A percentile compares a stretch with the other conserved stretches of the same genome.
Conservation (phyloP, 2,329 filamentous ascomycete species). For the Capronia epimyces region DNA sequence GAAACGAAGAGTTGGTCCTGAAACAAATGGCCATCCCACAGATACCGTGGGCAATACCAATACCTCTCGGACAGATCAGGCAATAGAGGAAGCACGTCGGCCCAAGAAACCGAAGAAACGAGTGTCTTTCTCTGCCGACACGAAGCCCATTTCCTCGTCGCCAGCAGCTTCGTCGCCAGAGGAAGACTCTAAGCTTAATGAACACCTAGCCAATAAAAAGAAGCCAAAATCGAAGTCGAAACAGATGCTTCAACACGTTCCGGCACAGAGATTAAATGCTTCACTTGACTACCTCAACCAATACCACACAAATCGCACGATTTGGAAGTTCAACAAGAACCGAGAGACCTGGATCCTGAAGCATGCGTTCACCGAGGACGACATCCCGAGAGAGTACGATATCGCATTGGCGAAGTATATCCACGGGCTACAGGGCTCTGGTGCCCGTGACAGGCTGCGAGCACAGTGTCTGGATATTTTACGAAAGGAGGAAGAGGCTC, state of each 20-base stretch:
- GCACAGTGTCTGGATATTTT: conserved; percentile 61
- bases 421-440: conserved; percentile 68
- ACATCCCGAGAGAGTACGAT: conserved; percentile 67
- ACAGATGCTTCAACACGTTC: conserved; percentile 29
- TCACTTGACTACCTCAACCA: conserved; percentile 61
- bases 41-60: not conserved
- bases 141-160: conserved; percentile 47
- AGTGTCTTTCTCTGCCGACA: conserved; percentile 60
- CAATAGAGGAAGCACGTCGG: not conserved
- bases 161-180: not conserved
- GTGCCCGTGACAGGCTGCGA: conserved; percentile 59
- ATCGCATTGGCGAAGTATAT: conserved; percentile 71
- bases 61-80: not conserved
- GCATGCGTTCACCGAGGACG: conserved; percentile 66
- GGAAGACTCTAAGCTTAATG: conserved; percentile 1
- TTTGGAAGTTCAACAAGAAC: conserved; percentile 97
- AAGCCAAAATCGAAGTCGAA: conserved; percentile 33
- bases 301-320: conserved; percentile 63
- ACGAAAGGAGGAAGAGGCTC: conserved; percentile 43
- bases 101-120: conserved; percentile 22
- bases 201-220: conserved; percentile 8
- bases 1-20: conserved; percentile 11
- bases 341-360: conserved; percentile 81
- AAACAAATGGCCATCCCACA: not conserved
- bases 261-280: conserved; percentile 21